Percentiles rank a stretch among this genome's conserved stretches.
These are phyloP conservation scores for Penicillium occitanis DNA, from an alignment of 2,329 filamentous ascomycete genomes.

Conservation along the genomic window DNA sequence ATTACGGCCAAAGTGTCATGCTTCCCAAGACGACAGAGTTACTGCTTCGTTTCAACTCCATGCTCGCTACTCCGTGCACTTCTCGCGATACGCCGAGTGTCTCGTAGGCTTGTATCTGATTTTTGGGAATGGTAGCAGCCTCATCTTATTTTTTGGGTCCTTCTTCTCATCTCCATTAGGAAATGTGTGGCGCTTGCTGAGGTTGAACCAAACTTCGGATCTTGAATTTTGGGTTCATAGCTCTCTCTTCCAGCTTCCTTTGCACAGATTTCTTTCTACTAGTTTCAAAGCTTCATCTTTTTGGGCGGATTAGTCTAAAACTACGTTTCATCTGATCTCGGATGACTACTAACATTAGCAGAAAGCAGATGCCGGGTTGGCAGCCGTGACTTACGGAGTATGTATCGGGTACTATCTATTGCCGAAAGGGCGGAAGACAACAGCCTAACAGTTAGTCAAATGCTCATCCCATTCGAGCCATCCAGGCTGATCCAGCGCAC, in stretches of 20 bases:
- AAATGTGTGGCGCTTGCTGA: background rate
- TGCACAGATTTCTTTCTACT: background rate
- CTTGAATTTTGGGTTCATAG: background rate
- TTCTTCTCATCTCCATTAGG: background rate
- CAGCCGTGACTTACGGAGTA: background rate
- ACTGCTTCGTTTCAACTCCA: background rate
- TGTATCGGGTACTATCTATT: background rate
- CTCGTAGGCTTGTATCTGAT: background rate
- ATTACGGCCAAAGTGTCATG: background rate
- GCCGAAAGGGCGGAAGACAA: background rate
- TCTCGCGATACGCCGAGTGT: background rate
- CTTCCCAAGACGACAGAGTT: background rate
- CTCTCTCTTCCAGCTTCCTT: background rate
- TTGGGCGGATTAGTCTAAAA: background rate
- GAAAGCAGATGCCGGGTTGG: background rate
- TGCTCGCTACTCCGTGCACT: background rate
- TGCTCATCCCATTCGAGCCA: background rate
- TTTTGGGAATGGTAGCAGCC: background rate
- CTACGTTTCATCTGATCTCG: conserved; percentile 1
- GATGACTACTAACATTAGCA: background rate
- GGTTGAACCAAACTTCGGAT: background rate
- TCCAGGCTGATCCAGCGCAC: background rate
- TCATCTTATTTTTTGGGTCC: background rate
- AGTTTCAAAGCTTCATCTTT: background rate
- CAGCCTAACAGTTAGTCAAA: background rate